A percentile compares a stretch with the other conserved stretches of the same genome.
phyloP scores from a whole-genome alignment of 768 basidiomycete species.

The Chlorophyllum brunneum region DNA sequence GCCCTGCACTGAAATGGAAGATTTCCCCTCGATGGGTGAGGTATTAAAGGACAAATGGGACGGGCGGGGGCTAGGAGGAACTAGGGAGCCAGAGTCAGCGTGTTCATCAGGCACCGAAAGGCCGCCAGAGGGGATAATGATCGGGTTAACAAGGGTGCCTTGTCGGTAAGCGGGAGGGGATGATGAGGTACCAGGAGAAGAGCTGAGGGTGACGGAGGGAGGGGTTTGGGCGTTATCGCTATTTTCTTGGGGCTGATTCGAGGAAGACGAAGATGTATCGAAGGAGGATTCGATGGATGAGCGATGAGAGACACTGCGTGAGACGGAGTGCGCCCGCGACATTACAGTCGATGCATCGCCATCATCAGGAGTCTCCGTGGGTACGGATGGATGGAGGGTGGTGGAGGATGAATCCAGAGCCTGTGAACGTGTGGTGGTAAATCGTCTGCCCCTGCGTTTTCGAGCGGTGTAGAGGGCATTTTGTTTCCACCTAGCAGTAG shows the following conservation, averaged over 20 bases:
- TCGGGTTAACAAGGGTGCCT: slow-evolving; percentile 17
- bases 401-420: slow-evolving; percentile 25
- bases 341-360: slow-evolving; percentile 4
- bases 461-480: slow-evolving; percentile 59
- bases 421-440: slow-evolving; percentile 20
- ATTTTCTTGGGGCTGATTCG: not conserved
- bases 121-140: slow-evolving; percentile 16
- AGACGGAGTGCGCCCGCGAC: slow-evolving; percentile 17
- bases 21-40: slow-evolving; percentile 5
- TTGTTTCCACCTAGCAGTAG: slow-evolving; percentile 66
- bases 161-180: slow-evolving; percentile 41
- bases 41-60: slow-evolving; percentile 20
- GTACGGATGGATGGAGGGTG: slow-evolving; percentile 15
- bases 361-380: slow-evolving; percentile 14
- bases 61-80: slow-evolving; percentile 15
- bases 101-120: slow-evolving; percentile 15
- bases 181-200: slow-evolving; percentile 16
- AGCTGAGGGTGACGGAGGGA: slow-evolving; percentile 15
- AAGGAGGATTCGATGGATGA: slow-evolving; percentile 26
- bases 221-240: not conserved
- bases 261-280: not conserved
- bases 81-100: slow-evolving; percentile 11
- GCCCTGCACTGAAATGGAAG: slow-evolving; percentile 11
- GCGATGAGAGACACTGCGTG: slow-evolving; percentile 24
- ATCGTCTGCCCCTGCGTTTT: slow-evolving; percentile 47